Conservation (phyloP, 2,329 filamentous ascomycete genomes). For the Huntiella decipiens region DNA sequence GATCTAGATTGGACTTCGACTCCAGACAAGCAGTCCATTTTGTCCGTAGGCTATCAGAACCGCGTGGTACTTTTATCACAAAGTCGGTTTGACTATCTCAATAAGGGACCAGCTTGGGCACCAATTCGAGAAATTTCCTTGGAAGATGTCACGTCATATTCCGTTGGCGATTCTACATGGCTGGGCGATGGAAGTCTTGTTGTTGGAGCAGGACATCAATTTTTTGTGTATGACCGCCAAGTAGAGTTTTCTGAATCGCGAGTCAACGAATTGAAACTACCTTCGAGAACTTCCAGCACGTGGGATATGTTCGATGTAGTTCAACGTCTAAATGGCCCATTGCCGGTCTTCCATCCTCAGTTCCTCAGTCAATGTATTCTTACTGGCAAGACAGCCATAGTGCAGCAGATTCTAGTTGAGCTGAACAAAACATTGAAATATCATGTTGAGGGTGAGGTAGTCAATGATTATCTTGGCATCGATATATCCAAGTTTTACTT, state of each 20-base stretch:
- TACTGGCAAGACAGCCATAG: constrained; percentile 52
- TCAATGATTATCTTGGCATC: constrained; percentile 61
- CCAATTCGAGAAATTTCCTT: constrained; percentile 67
- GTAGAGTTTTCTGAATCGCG: constrained; percentile 45
- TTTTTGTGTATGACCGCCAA: constrained; percentile 68
- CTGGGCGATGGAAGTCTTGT: constrained; percentile 67
- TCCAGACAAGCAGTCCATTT: constrained; percentile 68
- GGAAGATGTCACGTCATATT: constrained; percentile 64
- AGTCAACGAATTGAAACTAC: constrained; percentile 31
- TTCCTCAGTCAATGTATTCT: constrained; percentile 75
- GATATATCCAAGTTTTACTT: constrained; percentile 39
- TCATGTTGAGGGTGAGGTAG: constrained; percentile 57
- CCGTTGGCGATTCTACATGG: constrained; percentile 89
- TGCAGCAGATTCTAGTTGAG: constrained; percentile 52
- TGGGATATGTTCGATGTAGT: constrained; percentile 67
- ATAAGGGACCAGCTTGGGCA: constrained; percentile 77
- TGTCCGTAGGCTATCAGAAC: constrained; percentile 85
- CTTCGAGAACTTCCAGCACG: constrained; percentile 23
- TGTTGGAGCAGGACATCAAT: constrained; percentile 75
- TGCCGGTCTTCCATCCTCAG: constrained; percentile 84
- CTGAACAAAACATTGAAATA: constrained; percentile 66
- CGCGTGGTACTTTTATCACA: constrained; percentile 67
- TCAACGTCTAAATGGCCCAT: constrained; percentile 64
- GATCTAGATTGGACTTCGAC: constrained; percentile 92
- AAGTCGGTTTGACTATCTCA: constrained; percentile 79